These are phyloP conservation scores for Laguncularia racemosa DNA, from an alignment of 345 rosid species.

Conservation along the genomic window DNA sequence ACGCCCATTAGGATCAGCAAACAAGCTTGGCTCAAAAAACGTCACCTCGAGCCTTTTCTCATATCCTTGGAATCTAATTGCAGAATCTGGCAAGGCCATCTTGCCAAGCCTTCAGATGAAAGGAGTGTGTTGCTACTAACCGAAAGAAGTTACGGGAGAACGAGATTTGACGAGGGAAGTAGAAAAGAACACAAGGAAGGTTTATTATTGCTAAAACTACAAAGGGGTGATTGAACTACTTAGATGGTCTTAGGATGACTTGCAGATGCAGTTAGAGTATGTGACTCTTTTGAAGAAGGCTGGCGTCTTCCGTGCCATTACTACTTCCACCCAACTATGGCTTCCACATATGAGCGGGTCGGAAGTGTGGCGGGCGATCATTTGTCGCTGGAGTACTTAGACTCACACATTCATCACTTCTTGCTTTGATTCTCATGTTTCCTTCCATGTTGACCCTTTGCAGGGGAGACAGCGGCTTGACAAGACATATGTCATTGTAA, in stretches of 20 bases:
- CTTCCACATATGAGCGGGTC: no score
- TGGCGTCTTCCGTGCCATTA: no score
- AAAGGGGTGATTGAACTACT: constrained; percentile 13
- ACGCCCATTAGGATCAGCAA: constrained; percentile 48
- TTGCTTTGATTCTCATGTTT: no score
- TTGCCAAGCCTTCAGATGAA: constrained; percentile 15
- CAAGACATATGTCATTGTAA: no score
- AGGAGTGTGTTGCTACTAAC: constrained; percentile 19
- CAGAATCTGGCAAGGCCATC: constrained; percentile 56
- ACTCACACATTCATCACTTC: no score
- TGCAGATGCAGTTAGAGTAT: constrained; percentile 64
- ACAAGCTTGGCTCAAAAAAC: constrained; percentile 65
- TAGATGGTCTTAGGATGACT: constrained; percentile 61
- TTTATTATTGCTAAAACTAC: constrained; percentile 3
- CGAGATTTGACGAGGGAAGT: constrained; percentile 6
- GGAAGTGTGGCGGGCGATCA: no score
- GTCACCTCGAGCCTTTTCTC: constrained; percentile 85
- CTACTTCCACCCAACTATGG: no score
- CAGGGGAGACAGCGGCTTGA: no score
- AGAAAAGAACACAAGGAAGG: constrained; percentile 1
- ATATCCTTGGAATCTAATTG: constrained; percentile 94
- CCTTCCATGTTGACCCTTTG: no score
- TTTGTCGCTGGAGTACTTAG: no score
- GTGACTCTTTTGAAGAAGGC: no score
- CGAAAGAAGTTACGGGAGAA: constrained; percentile 5